phyloP scores from a whole-genome alignment of 768 basidiomycete species.

The Boletus rubescentipes region DNA sequence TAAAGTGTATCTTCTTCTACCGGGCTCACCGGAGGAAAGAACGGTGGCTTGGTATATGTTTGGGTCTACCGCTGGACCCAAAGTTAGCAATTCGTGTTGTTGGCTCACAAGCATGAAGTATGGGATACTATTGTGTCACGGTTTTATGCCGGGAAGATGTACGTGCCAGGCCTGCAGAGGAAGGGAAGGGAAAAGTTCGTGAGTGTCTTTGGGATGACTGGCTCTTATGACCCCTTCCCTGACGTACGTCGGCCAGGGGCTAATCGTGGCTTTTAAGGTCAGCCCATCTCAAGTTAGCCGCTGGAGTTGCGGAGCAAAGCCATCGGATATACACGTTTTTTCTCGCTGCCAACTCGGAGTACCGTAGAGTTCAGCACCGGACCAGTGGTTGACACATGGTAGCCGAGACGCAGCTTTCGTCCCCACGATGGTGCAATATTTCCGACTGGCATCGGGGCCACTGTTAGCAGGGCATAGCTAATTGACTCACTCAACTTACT shows the following conservation, averaged over 20 bases:
- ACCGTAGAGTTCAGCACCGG: neutral
- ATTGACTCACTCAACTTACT: no score
- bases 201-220: neutral
- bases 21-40: conserved; percentile 14
- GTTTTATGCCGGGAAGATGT: neutral
- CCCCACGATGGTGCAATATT: neutral
- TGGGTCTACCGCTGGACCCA: neutral
- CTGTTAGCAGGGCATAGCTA: no score
- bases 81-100: conserved; percentile 1
- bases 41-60: neutral
- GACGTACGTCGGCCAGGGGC: neutral
- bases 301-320: no score
- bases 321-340: neutral
- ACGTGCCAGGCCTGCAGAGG: neutral
- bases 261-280: neutral
- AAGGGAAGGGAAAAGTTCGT: neutral
- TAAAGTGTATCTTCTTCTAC: neutral
- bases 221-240: neutral
- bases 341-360: neutral
- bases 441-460: neutral
- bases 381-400: neutral
- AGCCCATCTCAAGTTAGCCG: neutral
- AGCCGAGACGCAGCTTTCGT: neutral
- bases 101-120: neutral
- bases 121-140: neutral